Evolutionary conservation across 352 stramenopile species (phyloP).

Genomic region (Phytopythium mirpurense): DNA sequence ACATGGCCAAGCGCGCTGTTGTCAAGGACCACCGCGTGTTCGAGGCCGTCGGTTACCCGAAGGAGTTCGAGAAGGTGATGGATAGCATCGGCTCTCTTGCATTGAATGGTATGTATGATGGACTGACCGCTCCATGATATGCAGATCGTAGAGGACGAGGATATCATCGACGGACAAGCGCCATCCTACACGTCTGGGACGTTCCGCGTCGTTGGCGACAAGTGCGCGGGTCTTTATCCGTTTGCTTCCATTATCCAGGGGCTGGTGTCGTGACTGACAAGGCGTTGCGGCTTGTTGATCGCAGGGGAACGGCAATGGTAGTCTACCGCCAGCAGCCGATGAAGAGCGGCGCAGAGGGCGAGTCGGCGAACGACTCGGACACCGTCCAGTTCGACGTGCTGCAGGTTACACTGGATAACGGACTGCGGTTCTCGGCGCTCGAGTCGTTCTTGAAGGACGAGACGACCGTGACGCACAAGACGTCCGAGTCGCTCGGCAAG

Average conservation of each 20-base stretch:
- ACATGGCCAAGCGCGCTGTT: slow-evolving; percentile 70
- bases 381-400: slow-evolving; percentile 52
- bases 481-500: slow-evolving; percentile 56
- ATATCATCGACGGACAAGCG: slow-evolving; percentile 9
- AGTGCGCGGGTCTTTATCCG: slow-evolving; percentile 16
- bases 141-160: slow-evolving; percentile 12
- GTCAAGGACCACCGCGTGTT: slow-evolving; percentile 75
- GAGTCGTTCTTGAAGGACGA: slow-evolving; percentile 55
- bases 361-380: slow-evolving; percentile 26
- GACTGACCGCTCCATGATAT: no score
- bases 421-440: slow-evolving; percentile 50
- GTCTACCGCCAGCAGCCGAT: slow-evolving; percentile 36
- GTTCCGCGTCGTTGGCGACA: slow-evolving; percentile 56
- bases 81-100: no score
- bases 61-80: slow-evolving; percentile 48
- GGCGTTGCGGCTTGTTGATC: not conserved
- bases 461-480: slow-evolving; percentile 45
- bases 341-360: slow-evolving; percentile 2
- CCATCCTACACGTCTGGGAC: slow-evolving; percentile 18
- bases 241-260: not conserved
- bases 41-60: slow-evolving; percentile 65
- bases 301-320: slow-evolving; percentile 35
- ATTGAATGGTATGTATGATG: no score
- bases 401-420: slow-evolving; percentile 38
- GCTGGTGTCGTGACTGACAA: not conserved